These are phyloP conservation scores for Claviceps arundinis DNA, from an alignment of 2,329 filamentous ascomycete species.

Conservation along the genomic window DNA sequence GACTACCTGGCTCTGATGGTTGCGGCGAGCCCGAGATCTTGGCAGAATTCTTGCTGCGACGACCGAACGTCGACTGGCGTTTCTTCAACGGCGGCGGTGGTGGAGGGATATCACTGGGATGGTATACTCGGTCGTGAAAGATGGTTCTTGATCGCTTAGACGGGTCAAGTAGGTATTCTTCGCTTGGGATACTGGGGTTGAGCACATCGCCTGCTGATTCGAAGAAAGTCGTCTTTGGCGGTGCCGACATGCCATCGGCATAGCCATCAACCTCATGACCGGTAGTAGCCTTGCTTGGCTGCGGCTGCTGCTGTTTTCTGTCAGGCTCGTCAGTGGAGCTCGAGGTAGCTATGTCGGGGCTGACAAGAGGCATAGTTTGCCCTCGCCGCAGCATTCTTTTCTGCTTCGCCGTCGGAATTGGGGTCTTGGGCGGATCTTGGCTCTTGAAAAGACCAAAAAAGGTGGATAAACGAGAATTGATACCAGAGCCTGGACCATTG, in stretches of 20 bases:
- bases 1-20: conserved; percentile 13
- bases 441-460: conserved; percentile 64
- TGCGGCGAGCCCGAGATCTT: conserved; percentile 12
- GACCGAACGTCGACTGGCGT: conserved; percentile 25
- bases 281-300: conserved; percentile 28
- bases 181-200: conserved; percentile 73
- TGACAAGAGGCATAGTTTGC: conserved; percentile 47
- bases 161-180: conserved; percentile 75
- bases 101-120: conserved; percentile 81
- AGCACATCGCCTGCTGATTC: conserved; percentile 89
- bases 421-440: conserved; percentile 36
- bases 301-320: conserved; percentile 7
- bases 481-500: conserved; percentile 12
- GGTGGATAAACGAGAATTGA: conserved; percentile 35
- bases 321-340: conserved; percentile 6
- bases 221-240: conserved; percentile 84
- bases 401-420: conserved; percentile 42
- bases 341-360: conserved; percentile 15
- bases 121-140: conserved; percentile 93
- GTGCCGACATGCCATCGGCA: conserved; percentile 44
- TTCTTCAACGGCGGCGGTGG: conserved; percentile 62
- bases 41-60: conserved; percentile 19
- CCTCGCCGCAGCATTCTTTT: conserved; percentile 63
- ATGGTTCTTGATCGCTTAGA: conserved; percentile 73
- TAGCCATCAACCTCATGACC: conserved; percentile 36